phyloP scores from a whole-genome alignment of 2,329 filamentous ascomycete genomes.

The Chrysoporthe puriensis region DNA sequence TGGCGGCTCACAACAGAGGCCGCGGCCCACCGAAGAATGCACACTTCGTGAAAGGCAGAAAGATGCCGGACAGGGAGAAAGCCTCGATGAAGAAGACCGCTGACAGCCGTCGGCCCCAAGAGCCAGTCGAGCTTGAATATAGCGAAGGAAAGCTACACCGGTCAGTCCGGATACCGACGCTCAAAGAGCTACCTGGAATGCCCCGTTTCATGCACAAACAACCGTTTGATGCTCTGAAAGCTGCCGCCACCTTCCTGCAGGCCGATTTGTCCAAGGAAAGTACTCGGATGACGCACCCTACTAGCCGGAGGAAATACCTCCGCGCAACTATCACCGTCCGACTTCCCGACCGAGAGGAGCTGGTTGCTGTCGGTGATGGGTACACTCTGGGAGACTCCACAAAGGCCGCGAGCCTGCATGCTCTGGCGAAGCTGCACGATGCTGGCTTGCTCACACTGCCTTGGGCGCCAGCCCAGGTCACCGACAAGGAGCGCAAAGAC shows the following conservation, averaged over 20 bases:
- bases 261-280: not conserved
- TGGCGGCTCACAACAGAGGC: not conserved
- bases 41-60: not conserved
- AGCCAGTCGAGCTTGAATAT: slow-evolving; percentile 3
- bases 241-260: too few relatives aligned
- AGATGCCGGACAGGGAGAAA: not conserved
- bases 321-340: not conserved
- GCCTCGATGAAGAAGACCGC: not conserved
- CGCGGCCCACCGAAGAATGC: not conserved
- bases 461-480: not conserved
- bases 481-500: not conserved
- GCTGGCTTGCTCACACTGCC: not conserved
- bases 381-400: not conserved
- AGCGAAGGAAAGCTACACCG: not conserved
- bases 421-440: slow-evolving; percentile 3
- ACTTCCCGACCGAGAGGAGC: not conserved
- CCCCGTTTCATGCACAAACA: not conserved
- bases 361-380: not conserved
- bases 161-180: not conserved
- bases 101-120: not conserved
- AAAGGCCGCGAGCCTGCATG: slow-evolving; percentile 7
- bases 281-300: not conserved
- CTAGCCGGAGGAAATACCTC: not conserved
- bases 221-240: not conserved
- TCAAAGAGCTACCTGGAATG: not conserved